Percentiles rank a stretch among this genome's conserved stretches.
These are phyloP conservation scores for Conringia planisiliqua DNA, from an alignment of 345 rosid genomes.

Conservation along the genomic window DNA sequence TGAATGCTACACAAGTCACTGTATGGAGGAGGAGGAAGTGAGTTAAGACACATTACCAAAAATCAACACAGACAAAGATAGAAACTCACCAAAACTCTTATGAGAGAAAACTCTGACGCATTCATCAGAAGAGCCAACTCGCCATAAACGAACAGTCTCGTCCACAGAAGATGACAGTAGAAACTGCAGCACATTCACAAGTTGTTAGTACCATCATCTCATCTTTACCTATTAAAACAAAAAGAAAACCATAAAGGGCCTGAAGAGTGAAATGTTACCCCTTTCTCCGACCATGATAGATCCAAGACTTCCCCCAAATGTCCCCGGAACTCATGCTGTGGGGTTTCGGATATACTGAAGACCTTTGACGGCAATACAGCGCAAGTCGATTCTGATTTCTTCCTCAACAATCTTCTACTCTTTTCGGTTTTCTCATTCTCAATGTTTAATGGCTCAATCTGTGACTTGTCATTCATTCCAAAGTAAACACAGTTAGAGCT, in stretches of 20 bases:
- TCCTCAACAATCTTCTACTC: conserved; percentile 40
- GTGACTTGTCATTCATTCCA: conserved; percentile 48
- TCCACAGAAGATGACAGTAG: conserved; percentile 67
- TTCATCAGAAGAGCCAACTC: conserved; percentile 47
- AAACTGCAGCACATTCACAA: conserved; percentile 41
- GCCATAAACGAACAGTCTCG: conserved; percentile 65
- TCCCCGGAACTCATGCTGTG: conserved; percentile 66
- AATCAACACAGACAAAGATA: not conserved
- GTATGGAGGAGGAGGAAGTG: conserved; percentile 3
- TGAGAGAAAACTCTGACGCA: conserved; percentile 59
- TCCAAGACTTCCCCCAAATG: conserved; percentile 66
- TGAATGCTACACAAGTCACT: conserved; percentile 67
- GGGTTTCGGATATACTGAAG: conserved; percentile 57
- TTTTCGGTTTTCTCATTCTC: conserved; percentile 42
- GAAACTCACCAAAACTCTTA: conserved; percentile 55
- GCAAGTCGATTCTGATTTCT: conserved; percentile 53
- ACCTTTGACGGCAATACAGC: conserved; percentile 63
- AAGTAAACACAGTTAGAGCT: conserved; percentile 43
- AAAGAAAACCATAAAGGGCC: not conserved
- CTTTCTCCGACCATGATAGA: conserved; percentile 76
- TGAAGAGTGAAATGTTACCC: conserved; percentile 43
- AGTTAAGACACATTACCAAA: conserved; percentile 7
- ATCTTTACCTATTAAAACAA: not conserved
- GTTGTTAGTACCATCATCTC: conserved; percentile 2
- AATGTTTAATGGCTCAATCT: conserved; percentile 41